Evolutionary conservation across 2,329 filamentous ascomycete genomes (phyloP).

Genomic region (Huntiella omanensis): DNA sequence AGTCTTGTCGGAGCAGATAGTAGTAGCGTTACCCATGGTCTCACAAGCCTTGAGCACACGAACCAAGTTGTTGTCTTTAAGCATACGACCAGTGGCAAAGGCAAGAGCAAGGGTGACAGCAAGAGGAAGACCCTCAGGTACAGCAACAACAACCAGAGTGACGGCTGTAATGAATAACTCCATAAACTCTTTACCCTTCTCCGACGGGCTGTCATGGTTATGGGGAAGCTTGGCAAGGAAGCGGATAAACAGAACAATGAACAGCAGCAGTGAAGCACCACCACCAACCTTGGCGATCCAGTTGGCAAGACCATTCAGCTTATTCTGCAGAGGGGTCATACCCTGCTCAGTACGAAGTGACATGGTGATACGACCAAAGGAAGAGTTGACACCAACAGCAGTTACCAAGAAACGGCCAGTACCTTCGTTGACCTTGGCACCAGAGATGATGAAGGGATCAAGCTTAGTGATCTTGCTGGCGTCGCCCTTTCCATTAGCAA

Average conservation of each 20-base stretch:
- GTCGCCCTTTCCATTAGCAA: conserved; percentile 22
- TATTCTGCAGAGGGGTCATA: conserved; percentile 34
- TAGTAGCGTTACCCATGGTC: conserved; percentile 54
- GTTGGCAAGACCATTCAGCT: conserved; percentile 23
- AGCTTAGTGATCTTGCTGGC: conserved; percentile 17
- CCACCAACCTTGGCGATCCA: conserved; percentile 29
- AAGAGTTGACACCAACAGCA: conserved; percentile 35
- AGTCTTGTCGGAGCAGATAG: conserved; percentile 51
- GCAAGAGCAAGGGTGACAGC: conserved; percentile 50
- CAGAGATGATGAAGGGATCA: conserved; percentile 47
- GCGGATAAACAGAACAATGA: conserved; percentile 60
- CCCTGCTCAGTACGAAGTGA: conserved; percentile 31
- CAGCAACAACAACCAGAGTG: conserved; percentile 47
- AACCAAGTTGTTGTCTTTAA: conserved; percentile 53
- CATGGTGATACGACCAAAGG: conserved; percentile 37
- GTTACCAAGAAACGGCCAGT: conserved; percentile 35
- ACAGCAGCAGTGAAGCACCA: conserved; percentile 52
- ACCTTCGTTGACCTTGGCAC: conserved; percentile 33
- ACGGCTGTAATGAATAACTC: conserved; percentile 47
- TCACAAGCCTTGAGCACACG: conserved; percentile 49
- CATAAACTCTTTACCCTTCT: conserved; percentile 40
- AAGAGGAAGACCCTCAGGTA: conserved; percentile 46
- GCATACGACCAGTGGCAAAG: conserved; percentile 50
- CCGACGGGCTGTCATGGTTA: conserved; percentile 27
- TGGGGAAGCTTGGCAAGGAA: conserved; percentile 45